Base-by-base conservation (phyloP, 495 filamentous ascomycete genomes). In the Penicillium herquei region DNA sequence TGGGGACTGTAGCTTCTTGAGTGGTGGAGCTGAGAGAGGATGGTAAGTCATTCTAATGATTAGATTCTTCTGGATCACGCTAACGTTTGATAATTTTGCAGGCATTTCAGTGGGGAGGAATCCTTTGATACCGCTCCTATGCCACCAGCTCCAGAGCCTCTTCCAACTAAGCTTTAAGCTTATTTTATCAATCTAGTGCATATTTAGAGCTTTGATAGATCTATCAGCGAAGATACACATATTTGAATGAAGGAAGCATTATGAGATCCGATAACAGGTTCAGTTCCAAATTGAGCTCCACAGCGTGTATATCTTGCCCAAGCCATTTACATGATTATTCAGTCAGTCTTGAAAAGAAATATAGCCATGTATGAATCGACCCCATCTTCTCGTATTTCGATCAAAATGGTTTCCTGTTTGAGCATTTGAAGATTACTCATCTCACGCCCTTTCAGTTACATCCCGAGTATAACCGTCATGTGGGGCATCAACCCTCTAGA, bases 1-100 rank as follows among this genome's bases (percentile, higher is more conserved):
- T 75, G 88, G 90, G 9, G 90, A 96, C 69, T 96, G 92, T 63
- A 82, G 79, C 47, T 90, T 88, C 73, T 67, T 98, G 64, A 80
- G 77, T 31, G 77, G 77, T 39, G 94, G 94, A 6, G 90, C 91
- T 59, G 93, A 98, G 73, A 79, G 93, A 67, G 89, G 89, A 58
- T 97, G 92, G 91, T 93, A 62, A 78, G 89, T 84, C 39, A 56
- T 48, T 48, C 31, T 46, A 26, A 26, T 26, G 21, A 26, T 26
- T 26, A 2, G 2, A 26, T 26, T 4, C 21, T 26, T 13, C 37
- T n/a, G 18, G 7, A 16, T 45, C 16, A 59, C 49, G 21, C 54
- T 59, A 37, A 59, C 21, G 21, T 37, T 35, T 66, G 31, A 33
- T 10, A 18, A 26, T 53, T 5, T 57, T 33, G 18, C 52, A 91